Conservation (phyloP, 2,329 filamentous ascomycete genomes). For the Thelonectria discophora region DNA sequence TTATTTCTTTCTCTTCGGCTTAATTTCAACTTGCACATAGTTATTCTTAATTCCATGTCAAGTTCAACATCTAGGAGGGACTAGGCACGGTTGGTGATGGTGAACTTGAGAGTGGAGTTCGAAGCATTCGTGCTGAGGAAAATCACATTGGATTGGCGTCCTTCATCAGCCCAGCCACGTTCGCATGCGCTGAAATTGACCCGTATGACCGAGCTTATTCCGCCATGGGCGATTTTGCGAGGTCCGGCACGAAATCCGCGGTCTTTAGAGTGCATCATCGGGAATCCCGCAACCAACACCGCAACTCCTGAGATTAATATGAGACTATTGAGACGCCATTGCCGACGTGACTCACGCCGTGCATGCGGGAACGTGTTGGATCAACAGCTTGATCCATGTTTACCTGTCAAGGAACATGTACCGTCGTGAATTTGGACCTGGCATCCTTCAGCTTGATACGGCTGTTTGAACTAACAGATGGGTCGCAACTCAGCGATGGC, state of each 20-base stretch:
- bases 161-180: not conserved
- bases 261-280: too few species aligned
- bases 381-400: constrained; percentile 1
- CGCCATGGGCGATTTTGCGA: too few species aligned
- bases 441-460: not conserved
- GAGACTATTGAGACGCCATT: not conserved
- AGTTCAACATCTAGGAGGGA: too few species aligned
- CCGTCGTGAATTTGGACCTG: constrained; percentile 4
- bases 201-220: not conserved
- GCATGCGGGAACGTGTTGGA: not conserved
- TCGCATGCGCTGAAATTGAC: not conserved
- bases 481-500: not conserved
- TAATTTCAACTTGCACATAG: too few species aligned
- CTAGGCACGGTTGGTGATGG: too few species aligned
- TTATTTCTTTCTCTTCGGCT: too few species aligned
- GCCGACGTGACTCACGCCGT: constrained; percentile 5
- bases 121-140: too few species aligned
- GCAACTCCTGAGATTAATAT: not conserved
- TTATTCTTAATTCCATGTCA: too few species aligned
- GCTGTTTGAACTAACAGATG: not conserved
- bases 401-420: not conserved
- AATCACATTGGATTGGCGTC: too few species aligned
- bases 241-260: too few species aligned
- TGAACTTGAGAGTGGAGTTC: too few species aligned
- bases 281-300: not conserved